Evolutionary conservation across 441 rosid genomes (phyloP).

Genomic region (Kokia cookei): DNA sequence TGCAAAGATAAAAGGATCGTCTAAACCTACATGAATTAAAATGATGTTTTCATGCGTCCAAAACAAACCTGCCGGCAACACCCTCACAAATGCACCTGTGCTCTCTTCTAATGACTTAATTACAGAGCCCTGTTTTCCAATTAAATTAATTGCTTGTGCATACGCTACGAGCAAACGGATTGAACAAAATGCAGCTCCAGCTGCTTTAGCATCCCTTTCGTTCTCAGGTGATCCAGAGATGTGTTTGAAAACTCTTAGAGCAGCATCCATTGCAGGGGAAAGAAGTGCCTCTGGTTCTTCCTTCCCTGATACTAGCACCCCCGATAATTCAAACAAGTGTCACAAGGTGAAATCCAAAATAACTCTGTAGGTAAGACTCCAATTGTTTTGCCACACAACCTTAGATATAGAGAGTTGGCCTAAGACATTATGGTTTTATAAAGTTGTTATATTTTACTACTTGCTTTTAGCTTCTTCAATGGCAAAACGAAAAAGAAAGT

Average conservation of each 20-base stretch:
- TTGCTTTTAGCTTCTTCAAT: background rate
- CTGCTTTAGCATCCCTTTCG: conserved; percentile 36
- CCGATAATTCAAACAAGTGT: background rate
- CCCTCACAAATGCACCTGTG: conserved; percentile 70
- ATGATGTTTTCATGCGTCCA: background rate
- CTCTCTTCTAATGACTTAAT: conserved; percentile 77
- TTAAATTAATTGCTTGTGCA: conserved; percentile 81
- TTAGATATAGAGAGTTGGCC: background rate
- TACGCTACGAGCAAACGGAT: conserved; percentile 69
- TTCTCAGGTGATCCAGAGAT: conserved; percentile 53
- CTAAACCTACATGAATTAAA: background rate
- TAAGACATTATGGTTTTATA: background rate
- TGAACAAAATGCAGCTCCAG: conserved; percentile 56
- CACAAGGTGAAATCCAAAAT: background rate
- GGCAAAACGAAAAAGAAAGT: background rate
- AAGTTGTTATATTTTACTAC: background rate
- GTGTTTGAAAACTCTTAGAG: conserved; percentile 62
- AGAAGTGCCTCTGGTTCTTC: conserved; percentile 72
- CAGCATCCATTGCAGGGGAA: conserved; percentile 91
- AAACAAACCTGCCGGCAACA: conserved; percentile 62
- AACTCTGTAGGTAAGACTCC: background rate
- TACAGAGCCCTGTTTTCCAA: conserved; percentile 80
- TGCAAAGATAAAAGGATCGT: background rate
- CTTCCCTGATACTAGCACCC: conserved; percentile 81
- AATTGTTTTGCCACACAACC: background rate